These are phyloP conservation scores for Colletotrichum sp. DNA, from an alignment of 2,329 filamentous ascomycete species.

Conservation along the genomic window DNA sequence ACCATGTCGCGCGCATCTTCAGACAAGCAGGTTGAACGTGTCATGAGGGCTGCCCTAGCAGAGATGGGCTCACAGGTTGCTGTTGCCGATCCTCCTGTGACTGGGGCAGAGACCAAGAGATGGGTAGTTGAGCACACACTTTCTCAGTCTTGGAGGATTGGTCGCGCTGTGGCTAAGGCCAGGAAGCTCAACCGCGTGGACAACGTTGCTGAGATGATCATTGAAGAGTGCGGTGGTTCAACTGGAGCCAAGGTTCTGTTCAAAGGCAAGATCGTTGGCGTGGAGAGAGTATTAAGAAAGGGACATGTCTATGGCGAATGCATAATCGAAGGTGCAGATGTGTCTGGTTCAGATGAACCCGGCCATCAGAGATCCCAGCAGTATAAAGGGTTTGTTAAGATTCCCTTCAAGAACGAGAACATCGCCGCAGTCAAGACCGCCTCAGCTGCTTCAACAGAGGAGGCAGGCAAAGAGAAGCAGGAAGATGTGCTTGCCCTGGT, in stretches of 20 bases:
- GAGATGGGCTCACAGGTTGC: slow-evolving; percentile 61
- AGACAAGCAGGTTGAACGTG: slow-evolving; percentile 52
- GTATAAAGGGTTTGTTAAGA: slow-evolving; percentile 58
- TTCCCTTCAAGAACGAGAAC: slow-evolving; percentile 76
- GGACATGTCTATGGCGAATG: slow-evolving; percentile 67
- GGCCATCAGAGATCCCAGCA: slow-evolving; percentile 16
- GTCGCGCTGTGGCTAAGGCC: slow-evolving; percentile 61
- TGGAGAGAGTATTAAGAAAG: slow-evolving; percentile 60
- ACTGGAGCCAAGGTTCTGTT: slow-evolving; percentile 60
- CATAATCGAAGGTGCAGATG: slow-evolving; percentile 55
- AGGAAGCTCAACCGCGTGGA: slow-evolving; percentile 54
- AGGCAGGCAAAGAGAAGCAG: slow-evolving; percentile 30
- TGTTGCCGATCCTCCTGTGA: slow-evolving; percentile 53
- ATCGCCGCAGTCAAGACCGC: slow-evolving; percentile 56
- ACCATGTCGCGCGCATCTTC: slow-evolving; percentile 53
- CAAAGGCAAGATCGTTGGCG: slow-evolving; percentile 67
- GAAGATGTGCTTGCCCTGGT: slow-evolving; percentile 56
- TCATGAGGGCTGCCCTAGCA: slow-evolving; percentile 55
- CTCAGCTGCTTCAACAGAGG: slow-evolving; percentile 29
- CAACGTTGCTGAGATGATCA: slow-evolving; percentile 61
- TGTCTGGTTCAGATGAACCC: slow-evolving; percentile 29
- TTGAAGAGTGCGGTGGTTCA: slow-evolving; percentile 61
- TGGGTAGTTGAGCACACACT: slow-evolving; percentile 59
- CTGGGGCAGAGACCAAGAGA: slow-evolving; percentile 52
- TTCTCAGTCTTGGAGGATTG: slow-evolving; percentile 63